Percentiles rank a stretch among this genome's conserved stretches.
Conservation (phyloP, 345 rosid species). For the Boechera retrofracta region DNA sequence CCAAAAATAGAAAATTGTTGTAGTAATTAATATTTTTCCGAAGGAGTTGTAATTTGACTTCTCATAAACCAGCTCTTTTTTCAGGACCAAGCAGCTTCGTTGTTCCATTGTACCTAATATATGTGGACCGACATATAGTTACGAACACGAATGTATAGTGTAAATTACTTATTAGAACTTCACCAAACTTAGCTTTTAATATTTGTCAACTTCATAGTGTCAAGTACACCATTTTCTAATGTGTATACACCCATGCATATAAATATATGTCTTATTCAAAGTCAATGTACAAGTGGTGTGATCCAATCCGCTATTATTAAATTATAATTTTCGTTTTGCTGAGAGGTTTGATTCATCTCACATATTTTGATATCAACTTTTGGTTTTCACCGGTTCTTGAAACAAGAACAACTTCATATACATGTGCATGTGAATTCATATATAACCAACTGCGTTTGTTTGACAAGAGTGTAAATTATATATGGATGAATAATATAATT, state of each 20-base stretch:
- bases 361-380: background rate
- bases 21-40: background rate
- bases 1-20: conserved; percentile 27
- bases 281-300: conserved; percentile 31
- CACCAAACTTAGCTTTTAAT: conserved; percentile 43
- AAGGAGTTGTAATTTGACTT: conserved; percentile 42
- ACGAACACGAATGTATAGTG: conserved; percentile 32
- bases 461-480: background rate
- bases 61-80: conserved; percentile 13
- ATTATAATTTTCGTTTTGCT: background rate
- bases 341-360: conserved; percentile 1
- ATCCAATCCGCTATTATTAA: conserved; percentile 3
- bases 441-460: background rate
- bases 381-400: conserved; percentile 12
- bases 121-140: conserved; percentile 44
- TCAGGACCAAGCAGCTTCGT: conserved; percentile 48
- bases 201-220: conserved; percentile 43
- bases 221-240: conserved; percentile 40
- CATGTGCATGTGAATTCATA: background rate
- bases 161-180: conserved; percentile 38
- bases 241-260: background rate
- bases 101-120: conserved; percentile 46
- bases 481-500: background rate
- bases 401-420: background rate
- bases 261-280: conserved; percentile 22